Evolutionary conservation across 2,329 filamentous ascomycete species (phyloP), one percentile per base, ranked within the genome.

Genomic region (Colletotrichum sp.): DNA sequence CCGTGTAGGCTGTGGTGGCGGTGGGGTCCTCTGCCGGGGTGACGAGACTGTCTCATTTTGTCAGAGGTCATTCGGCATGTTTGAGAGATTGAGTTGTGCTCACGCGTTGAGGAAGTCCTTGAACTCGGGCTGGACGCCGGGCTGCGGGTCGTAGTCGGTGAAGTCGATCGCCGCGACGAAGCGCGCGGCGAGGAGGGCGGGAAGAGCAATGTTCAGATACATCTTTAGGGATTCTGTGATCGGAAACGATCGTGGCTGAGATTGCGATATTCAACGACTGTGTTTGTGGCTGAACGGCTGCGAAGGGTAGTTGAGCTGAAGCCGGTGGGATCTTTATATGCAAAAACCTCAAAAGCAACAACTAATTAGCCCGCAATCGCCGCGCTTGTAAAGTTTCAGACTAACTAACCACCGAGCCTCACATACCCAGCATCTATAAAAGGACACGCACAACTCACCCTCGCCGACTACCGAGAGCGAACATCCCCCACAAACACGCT

Each of bases 1-100:
- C 72, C 8, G 72, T 75, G 28, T 75, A 75, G 3, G 68, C 72
- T 63, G 72, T 75, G 28, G 69, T 75, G 36, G 72, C 72, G 18
- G 68, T 72, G 36, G 72, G 72, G 18, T 75, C 62, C 30, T 75
- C 72, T 15, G 72, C 72, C 2, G 62, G 72, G 1, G 72, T 75
- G 16, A 75, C 72, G 8, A 75, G 62, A 16, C 72, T 75, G 10
- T 16, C 1, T 21, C 18, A 2, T 55, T 72, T 18, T 2, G 8
- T 32, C 21, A 13, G 6, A 5, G 0, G 32, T 12, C 16, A 44
- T 24, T n/a, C 4, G 4, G 6, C 8, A 18, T 15, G 13, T 26
- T 16, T 32, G 32, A 34, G 10, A 4, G 1, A 9, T 8, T 57
- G 65, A 15, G 10, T 4, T 26, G 1, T 26, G 18, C 67, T 52